These are phyloP conservation scores for Phytophthora citricola DNA, from an alignment of 352 stramenopile genomes.

Conservation along the genomic window DNA sequence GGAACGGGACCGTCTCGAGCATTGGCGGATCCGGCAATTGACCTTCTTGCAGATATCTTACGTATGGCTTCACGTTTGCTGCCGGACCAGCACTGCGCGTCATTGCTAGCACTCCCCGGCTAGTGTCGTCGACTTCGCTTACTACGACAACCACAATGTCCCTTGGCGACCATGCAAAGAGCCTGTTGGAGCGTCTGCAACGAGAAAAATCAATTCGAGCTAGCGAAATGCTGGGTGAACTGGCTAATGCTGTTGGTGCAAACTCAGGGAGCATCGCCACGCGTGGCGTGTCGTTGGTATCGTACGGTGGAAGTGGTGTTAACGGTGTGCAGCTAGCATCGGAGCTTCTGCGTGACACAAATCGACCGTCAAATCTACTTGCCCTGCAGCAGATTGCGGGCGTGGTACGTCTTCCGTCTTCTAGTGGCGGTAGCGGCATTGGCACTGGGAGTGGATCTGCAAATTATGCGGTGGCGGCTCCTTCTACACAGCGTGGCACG, in stretches of 20 bases:
- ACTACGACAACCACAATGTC: conserved; percentile 76
- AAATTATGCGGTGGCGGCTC: conserved; percentile 40
- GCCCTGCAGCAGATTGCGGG: conserved; percentile 49
- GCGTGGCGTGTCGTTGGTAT: conserved; percentile 77
- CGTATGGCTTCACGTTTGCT: conserved; percentile 85
- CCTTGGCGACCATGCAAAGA: conserved; percentile 75
- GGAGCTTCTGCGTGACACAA: conserved; percentile 87
- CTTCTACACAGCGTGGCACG: conserved; percentile 45
- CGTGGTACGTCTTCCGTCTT: conserved; percentile 44
- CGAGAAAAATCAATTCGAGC: conserved; percentile 88
- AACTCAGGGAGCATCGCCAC: conserved; percentile 78
- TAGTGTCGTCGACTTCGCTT: conserved; percentile 83
- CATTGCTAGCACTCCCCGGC: conserved; percentile 74
- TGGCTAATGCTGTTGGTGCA: conserved; percentile 78
- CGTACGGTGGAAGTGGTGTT: conserved; percentile 80
- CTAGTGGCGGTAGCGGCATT: conserved; percentile 34
- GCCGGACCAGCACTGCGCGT: conserved; percentile 85
- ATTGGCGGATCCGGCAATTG: conserved; percentile 85
- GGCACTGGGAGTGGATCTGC: conserved; percentile 32
- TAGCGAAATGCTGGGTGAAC: conserved; percentile 85
- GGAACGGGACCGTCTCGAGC: conserved; percentile 74
- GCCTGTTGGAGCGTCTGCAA: conserved; percentile 73
- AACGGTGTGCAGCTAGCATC: conserved; percentile 90
- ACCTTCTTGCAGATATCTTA: conserved; percentile 83
- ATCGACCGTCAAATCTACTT: conserved; percentile 73